These are phyloP conservation scores for Trichoderma oligosporum DNA, from an alignment of 2,329 filamentous ascomycete genomes.

Conservation along the genomic window DNA sequence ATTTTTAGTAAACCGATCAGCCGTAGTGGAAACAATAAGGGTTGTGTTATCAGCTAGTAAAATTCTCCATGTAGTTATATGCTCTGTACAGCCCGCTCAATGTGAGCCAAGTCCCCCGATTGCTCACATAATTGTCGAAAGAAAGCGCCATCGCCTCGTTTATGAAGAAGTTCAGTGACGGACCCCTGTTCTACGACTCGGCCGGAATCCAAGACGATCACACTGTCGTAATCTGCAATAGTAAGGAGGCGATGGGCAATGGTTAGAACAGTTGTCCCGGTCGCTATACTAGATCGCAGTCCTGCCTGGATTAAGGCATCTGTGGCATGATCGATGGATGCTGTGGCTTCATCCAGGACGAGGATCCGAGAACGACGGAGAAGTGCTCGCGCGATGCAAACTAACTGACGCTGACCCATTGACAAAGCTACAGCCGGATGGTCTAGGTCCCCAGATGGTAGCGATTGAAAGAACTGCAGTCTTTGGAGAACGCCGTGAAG, in stretches of 20 bases:
- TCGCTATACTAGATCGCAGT: slow-evolving; percentile 20
- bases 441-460: neutral
- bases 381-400: slow-evolving; percentile 20
- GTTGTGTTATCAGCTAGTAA: no score
- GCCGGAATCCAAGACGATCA: slow-evolving; percentile 50
- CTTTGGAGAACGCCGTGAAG: slow-evolving; percentile 65
- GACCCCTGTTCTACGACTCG: slow-evolving; percentile 39
- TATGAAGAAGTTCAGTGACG: slow-evolving; percentile 1
- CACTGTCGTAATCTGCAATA: slow-evolving; percentile 38
- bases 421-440: neutral
- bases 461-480: slow-evolving; percentile 54
- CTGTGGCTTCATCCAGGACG: slow-evolving; percentile 23
- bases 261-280: slow-evolving; percentile 44
- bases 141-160: neutral
- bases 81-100: neutral
- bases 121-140: neutral
- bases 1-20: no score
- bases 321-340: slow-evolving; percentile 18
- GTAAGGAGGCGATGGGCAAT: slow-evolving; percentile 34
- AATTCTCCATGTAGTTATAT: neutral
- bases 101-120: neutral
- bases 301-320: slow-evolving; percentile 20
- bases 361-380: slow-evolving; percentile 18
- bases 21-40: no score
- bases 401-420: slow-evolving; percentile 19